These are phyloP conservation scores for Biscogniauxia mediterranea DNA, from an alignment of 2,329 filamentous ascomycete genomes.

Conservation along the genomic window DNA sequence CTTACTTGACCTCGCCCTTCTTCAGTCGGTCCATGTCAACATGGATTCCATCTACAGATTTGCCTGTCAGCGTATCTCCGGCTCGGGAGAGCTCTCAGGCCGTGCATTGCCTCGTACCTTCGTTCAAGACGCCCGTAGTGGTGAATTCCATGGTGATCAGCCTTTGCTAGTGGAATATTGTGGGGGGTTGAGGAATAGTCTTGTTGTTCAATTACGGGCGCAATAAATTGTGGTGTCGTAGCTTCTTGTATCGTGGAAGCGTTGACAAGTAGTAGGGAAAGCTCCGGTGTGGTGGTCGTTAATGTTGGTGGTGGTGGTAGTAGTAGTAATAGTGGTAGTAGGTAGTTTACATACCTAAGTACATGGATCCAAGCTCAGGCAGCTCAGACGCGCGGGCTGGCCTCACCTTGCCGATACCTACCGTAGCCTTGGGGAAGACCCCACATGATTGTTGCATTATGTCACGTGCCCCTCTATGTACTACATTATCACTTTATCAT, in stretches of 20 bases:
- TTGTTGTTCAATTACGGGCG: not conserved
- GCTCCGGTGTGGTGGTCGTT: no score
- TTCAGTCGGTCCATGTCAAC: conserved; percentile 98
- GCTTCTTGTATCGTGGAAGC: no score
- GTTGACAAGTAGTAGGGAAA: no score
- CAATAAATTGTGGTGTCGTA: no score
- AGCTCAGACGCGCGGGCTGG: conserved; percentile 33
- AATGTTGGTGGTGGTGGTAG: no score
- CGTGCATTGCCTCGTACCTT: conserved; percentile 47
- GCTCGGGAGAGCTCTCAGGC: conserved; percentile 18
- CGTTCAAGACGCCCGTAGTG: conserved; percentile 59
- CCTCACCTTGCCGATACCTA: not conserved
- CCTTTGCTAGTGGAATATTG: not conserved
- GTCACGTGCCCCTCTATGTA: not conserved
- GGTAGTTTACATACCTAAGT: not conserved
- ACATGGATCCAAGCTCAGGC: conserved; percentile 13
- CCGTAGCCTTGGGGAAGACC: not conserved
- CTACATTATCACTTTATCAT: no score
- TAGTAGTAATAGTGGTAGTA: no score
- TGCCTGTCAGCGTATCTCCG: conserved; percentile 22
- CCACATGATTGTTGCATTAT: not conserved
- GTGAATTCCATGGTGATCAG: conserved; percentile 58
- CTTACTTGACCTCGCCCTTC: conserved; percentile 98
- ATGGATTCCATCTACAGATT: conserved; percentile 85
- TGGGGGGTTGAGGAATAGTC: conserved; percentile 29